Conservation (phyloP, 257 asterid species). For the Nicotiana benthamiana region DNA sequence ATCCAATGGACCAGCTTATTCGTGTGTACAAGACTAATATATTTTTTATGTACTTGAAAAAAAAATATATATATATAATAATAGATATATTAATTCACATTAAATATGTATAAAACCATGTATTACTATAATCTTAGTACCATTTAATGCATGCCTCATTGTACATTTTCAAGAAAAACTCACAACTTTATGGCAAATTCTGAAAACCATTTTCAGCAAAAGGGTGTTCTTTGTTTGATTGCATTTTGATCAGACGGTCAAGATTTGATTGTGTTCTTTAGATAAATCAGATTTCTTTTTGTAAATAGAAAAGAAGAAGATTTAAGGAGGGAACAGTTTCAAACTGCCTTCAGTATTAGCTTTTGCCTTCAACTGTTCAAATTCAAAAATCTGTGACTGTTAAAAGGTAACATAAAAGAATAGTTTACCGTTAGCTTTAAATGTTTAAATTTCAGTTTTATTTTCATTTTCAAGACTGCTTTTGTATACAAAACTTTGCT, state of each 20-base stretch:
- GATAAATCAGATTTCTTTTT: neutral
- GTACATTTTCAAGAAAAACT: slow-evolving; percentile 3
- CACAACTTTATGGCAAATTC: neutral
- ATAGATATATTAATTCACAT: neutral
- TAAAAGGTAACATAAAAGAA: slow-evolving; percentile 34
- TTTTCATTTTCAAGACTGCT: neutral
- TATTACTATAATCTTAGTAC: neutral
- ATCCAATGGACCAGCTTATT: slow-evolving; percentile 1
- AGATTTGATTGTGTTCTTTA: neutral
- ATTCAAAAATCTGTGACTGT: slow-evolving; percentile 41
- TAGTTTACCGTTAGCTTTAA: slow-evolving; percentile 26
- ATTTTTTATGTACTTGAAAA: neutral
- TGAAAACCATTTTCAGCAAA: neutral
- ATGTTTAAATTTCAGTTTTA: neutral
- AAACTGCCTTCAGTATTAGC: slow-evolving; percentile 27
- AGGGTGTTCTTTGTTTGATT: neutral
- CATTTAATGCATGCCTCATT: slow-evolving; percentile 11
- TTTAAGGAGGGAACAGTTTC: slow-evolving; percentile 35
- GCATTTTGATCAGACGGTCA: neutral
- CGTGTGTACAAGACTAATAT: neutral
- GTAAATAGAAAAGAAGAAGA: slow-evolving; percentile 8
- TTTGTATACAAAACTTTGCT: slow-evolving; percentile 20
- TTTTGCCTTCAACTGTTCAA: slow-evolving; percentile 41
- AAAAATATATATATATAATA: neutral
- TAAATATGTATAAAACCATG: neutral